These are phyloP conservation scores for Fraxinus albicans DNA, from an alignment of 305 asterid genomes.

Conservation along the genomic window DNA sequence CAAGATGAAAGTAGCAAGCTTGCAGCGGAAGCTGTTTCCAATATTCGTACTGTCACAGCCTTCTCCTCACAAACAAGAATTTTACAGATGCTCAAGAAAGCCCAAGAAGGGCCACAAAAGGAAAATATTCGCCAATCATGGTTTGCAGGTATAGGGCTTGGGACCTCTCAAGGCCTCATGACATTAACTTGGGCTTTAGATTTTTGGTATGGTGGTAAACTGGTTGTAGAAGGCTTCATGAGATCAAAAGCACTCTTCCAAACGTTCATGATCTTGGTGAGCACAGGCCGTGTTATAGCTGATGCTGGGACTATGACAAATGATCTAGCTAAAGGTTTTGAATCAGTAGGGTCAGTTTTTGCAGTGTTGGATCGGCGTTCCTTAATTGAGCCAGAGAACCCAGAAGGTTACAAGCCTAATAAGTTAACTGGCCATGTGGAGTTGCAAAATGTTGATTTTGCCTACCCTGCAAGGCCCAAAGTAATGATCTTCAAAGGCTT, in stretches of 20 bases:
- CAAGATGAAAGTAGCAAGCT: slow-evolving; percentile 87
- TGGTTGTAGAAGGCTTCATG: slow-evolving; percentile 56
- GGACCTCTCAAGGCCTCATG: slow-evolving; percentile 80
- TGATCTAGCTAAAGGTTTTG: slow-evolving; percentile 80
- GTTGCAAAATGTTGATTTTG: slow-evolving; percentile 59
- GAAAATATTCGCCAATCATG: slow-evolving; percentile 88
- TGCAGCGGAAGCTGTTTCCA: slow-evolving; percentile 91
- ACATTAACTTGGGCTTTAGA: slow-evolving; percentile 77
- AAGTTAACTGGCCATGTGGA: slow-evolving; percentile 58
- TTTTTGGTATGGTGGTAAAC: slow-evolving; percentile 89
- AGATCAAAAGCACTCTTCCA: slow-evolving; percentile 72
- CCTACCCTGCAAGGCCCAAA: slow-evolving; percentile 72
- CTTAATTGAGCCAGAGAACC: slow-evolving; percentile 73
- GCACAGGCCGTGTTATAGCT: slow-evolving; percentile 91
- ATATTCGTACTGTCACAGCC: slow-evolving; percentile 78
- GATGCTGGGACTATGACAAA: slow-evolving; percentile 93
- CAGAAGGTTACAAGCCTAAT: slow-evolving; percentile 52
- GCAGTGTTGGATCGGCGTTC: slow-evolving; percentile 73
- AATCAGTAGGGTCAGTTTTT: slow-evolving; percentile 75
- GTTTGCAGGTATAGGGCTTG: slow-evolving; percentile 87
- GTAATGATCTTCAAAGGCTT: slow-evolving; percentile 60
- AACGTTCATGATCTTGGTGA: slow-evolving; percentile 77
- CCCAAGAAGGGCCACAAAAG: slow-evolving; percentile 67
- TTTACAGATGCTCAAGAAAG: slow-evolving; percentile 65
- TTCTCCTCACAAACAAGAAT: slow-evolving; percentile 79